Evolutionary conservation across 805 yeast genomes (phyloP).

Genomic region (Komagataella ulmi): DNA sequence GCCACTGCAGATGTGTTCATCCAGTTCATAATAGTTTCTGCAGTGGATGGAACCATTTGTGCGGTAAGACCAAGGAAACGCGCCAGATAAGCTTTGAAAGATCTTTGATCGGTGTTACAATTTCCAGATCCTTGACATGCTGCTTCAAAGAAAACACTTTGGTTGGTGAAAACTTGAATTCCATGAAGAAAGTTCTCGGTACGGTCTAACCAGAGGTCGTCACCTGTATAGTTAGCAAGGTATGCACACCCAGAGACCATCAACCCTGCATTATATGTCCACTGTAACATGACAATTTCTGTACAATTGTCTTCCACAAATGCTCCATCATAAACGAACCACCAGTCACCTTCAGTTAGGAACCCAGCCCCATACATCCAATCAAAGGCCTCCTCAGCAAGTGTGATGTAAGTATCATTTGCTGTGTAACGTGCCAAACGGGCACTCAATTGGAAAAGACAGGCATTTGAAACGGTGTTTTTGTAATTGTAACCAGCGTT

Average conservation of each 20-base stretch:
- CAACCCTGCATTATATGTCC: slow-evolving; percentile 69
- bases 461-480: slow-evolving; percentile 80
- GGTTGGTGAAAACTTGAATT: slow-evolving; percentile 34
- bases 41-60: slow-evolving; percentile 42
- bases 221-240: slow-evolving; percentile 48
- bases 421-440: slow-evolving; percentile 69
- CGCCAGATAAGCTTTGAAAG: slow-evolving; percentile 59
- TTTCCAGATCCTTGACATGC: slow-evolving; percentile 47
- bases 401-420: slow-evolving; percentile 59
- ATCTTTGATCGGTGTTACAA: slow-evolving; percentile 65
- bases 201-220: slow-evolving; percentile 44
- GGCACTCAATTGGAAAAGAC: slow-evolving; percentile 69
- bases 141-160: slow-evolving; percentile 49
- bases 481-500: slow-evolving; percentile 81
- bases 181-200: slow-evolving; percentile 31
- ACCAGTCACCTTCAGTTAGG: slow-evolving; percentile 15
- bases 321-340: slow-evolving; percentile 63
- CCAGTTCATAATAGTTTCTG: slow-evolving; percentile 23
- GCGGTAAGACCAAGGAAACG: slow-evolving; percentile 55
- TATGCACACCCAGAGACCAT: slow-evolving; percentile 59
- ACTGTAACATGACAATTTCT: slow-evolving; percentile 36
- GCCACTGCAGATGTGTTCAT: slow-evolving; percentile 38
- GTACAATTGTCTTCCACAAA: slow-evolving; percentile 34
- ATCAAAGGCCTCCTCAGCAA: slow-evolving; percentile 61
- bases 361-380: slow-evolving; percentile 50